Percentiles rank a stretch among this genome's conserved stretches.
Evolutionary conservation across 345 rosid genomes (phyloP).

Genomic region (Rhodomyrtus tomentosa): DNA sequence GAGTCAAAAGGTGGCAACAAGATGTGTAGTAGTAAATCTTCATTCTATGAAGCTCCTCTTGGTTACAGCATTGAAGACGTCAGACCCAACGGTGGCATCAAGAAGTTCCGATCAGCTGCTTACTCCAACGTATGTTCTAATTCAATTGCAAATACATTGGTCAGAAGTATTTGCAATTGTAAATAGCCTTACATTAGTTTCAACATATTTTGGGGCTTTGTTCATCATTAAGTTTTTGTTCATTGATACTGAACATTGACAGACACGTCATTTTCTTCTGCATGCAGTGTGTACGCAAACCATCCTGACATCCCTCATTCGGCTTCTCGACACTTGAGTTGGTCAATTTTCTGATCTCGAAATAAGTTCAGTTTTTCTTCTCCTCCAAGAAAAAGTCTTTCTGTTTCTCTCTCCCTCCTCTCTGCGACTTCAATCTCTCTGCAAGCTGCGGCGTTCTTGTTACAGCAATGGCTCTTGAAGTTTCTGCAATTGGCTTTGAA

Average conservation of each 20-base stretch:
- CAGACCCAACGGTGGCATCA: slow-evolving; percentile 82
- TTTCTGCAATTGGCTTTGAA: slow-evolving; percentile 80
- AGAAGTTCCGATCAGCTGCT: slow-evolving; percentile 88
- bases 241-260: not conserved
- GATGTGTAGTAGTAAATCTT: slow-evolving; percentile 46
- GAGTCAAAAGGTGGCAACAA: slow-evolving; percentile 79
- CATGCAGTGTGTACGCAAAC: slow-evolving; percentile 60
- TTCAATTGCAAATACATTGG: not conserved
- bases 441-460: not conserved
- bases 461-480: slow-evolving; percentile 17
- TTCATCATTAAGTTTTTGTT: not conserved
- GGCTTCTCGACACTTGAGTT: slow-evolving; percentile 15
- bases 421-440: slow-evolving; percentile 1
- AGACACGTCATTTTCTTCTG: not conserved
- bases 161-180: not conserved
- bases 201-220: not conserved
- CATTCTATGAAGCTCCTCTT: slow-evolving; percentile 83
- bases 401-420: not conserved
- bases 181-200: not conserved
- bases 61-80: slow-evolving; percentile 92
- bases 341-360: slow-evolving; percentile 12
- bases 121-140: slow-evolving; percentile 65
- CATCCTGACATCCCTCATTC: slow-evolving; percentile 38
- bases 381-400: slow-evolving; percentile 3
- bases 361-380: slow-evolving; percentile 5